Percentiles rank a stretch among this genome's conserved stretches.
Conservation (phyloP, 495 filamentous ascomycete genomes). For the Zalerion maritima region DNA sequence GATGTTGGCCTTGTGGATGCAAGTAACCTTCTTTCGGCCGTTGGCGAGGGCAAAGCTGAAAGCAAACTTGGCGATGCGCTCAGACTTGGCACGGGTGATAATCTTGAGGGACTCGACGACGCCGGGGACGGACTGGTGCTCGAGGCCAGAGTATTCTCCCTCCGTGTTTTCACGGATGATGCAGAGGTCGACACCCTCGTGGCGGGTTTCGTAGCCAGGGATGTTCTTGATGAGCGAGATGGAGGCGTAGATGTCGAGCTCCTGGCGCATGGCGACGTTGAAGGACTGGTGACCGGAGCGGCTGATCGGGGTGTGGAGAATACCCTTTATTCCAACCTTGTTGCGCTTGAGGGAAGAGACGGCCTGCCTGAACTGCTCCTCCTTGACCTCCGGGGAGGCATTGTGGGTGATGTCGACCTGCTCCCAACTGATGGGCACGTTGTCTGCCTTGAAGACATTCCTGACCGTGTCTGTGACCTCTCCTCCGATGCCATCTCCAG, state of each 20-base stretch:
- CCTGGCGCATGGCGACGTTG: constrained; percentile 97
- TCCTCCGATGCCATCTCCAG: constrained; percentile 94
- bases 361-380: constrained; percentile 87
- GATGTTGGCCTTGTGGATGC: constrained; percentile 99
- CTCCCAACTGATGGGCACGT: constrained; percentile 97
- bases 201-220: constrained; percentile 91
- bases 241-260: constrained; percentile 98
- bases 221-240: constrained; percentile 99
- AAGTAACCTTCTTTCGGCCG: constrained; percentile 96
- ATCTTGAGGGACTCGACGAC: constrained; percentile 99
- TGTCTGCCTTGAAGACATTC: constrained; percentile 98
- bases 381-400: constrained; percentile 73
- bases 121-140: constrained; percentile 93
- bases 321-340: constrained; percentile 95
- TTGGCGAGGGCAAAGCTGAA: constrained; percentile 96
- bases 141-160: constrained; percentile 95
- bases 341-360: constrained; percentile 91
- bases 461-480: constrained; percentile 97
- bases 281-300: constrained; percentile 96
- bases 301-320: constrained; percentile 92
- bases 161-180: constrained; percentile 99
- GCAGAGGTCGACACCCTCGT: constrained; percentile 91
- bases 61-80: constrained; percentile 96
- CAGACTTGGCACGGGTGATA: constrained; percentile 95
- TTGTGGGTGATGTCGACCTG: constrained; percentile 76